phyloP scores from a whole-genome alignment of 768 basidiomycete genomes.

The Kwoniella sp. region DNA sequence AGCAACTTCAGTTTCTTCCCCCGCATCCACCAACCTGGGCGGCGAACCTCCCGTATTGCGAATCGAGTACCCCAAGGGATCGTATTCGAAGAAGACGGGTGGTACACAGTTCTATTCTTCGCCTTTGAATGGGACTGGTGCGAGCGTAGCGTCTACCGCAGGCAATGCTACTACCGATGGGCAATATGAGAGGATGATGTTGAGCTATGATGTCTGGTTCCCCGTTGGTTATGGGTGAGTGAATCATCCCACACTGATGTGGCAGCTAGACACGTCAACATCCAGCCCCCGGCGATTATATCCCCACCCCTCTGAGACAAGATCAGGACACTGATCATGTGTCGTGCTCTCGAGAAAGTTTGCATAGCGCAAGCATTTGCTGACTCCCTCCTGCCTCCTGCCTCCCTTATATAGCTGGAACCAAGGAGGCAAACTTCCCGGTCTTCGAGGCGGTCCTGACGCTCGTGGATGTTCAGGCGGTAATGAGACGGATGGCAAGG shows the following conservation, averaged over 20 bases:
- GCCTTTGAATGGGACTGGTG: conserved; percentile 21
- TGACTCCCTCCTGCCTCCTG: too few relatives aligned
- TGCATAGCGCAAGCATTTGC: too few relatives aligned
- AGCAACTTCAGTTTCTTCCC: conserved; percentile 23
- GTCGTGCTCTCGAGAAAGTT: too few relatives aligned
- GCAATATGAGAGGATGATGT: conserved; percentile 43
- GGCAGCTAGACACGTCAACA: too few relatives aligned
- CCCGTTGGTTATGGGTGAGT: conserved; percentile 65
- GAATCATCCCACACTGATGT: too few relatives aligned
- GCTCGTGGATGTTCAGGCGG: conserved; percentile 52
- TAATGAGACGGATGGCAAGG: conserved; percentile 60
- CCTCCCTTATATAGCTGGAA: conserved; percentile 68
- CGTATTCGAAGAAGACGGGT: conserved; percentile 43
- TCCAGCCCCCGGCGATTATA: too few relatives aligned
- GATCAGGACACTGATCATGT: too few relatives aligned
- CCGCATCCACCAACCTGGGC: conserved; percentile 29
- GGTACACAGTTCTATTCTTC: conserved; percentile 45
- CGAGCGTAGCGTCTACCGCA: conserved; percentile 2
- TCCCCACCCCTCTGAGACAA: too few relatives aligned
- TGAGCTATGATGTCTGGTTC: conserved; percentile 73
- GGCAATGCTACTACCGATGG: conserved; percentile 27
- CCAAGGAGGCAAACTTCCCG: conserved; percentile 80
- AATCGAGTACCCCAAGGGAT: conserved; percentile 45
- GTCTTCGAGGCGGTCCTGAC: conserved; percentile 63
- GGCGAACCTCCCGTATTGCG: conserved; percentile 41